Base-by-base conservation (phyloP, 805 yeast genomes). In the Saccharomycopsis sp. region DNA sequence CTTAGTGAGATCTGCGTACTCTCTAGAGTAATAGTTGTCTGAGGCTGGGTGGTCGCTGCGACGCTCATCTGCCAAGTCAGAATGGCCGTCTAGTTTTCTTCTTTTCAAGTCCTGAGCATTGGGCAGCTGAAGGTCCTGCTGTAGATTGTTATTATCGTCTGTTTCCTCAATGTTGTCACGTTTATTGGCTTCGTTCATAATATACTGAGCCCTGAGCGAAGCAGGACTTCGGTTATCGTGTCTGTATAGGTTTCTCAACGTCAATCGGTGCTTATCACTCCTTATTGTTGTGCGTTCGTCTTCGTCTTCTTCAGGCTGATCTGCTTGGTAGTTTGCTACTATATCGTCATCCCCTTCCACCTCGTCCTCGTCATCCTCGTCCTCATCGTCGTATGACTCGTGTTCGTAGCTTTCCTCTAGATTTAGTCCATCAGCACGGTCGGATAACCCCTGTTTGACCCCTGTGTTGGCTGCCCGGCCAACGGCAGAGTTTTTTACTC, bases 311-410 rank as follows among this genome's bases (percentile, higher is more conserved):
- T 44, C 48, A 12, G 48, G 48, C 48, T 44, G 48, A 44, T 44
- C 48, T 44, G 48, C 48, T 12, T 44, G 20, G 54, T 29, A 51
- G 12, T 34, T 51, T 14, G 46, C 21, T 4, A 16, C 44, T 51
- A 20, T 34, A 16, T 29, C 46, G 24, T 51, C 54, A 51, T 21
- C 40, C 3, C 53, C 61, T n/a, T 57, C 59, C 29, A 52, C 61
- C 34, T 59, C 67, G 16, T 65, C 69, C 12, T 62, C 66, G 8
- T 56, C 66, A 21, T 55, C 61, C 9, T 64, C 66, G 5, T 56
- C 64, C 2, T 53, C 59, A 23, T 52, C 60, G 15, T 53, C 60
- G 23, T 23, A 24, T 34, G n/a, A 54, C 58, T 2, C 20, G 21
- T 60, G 62, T 12, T 57, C 63, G 12, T 54, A 61, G 15, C 55